Conservation (phyloP, 352 stramenopile genomes). For the Globisporangium parvum region DNA sequence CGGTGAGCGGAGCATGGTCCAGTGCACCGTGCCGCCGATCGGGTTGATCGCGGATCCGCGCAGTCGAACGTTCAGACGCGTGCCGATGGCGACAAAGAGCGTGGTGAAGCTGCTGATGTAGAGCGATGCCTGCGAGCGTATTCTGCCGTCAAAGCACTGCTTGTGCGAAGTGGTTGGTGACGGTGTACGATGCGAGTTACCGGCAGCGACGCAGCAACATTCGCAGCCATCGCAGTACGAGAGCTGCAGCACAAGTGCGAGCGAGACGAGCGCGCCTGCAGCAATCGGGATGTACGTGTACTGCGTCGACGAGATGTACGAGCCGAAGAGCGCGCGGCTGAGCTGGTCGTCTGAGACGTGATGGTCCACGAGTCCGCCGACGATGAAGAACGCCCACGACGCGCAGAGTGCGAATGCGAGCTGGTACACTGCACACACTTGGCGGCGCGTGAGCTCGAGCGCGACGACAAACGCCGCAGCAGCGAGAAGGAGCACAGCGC, state of each 20-base stretch:
- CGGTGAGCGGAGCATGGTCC: constrained; percentile 53
- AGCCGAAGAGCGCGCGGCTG: constrained; percentile 55
- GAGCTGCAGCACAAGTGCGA: constrained; percentile 36
- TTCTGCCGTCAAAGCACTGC: constrained; percentile 39
- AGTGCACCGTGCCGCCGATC: constrained; percentile 70
- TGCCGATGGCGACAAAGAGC: constrained; percentile 54
- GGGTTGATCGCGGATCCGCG: constrained; percentile 72
- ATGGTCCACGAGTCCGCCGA: constrained; percentile 67
- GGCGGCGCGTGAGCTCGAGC: constrained; percentile 64
- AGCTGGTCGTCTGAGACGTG: constrained; percentile 71
- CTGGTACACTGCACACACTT: constrained; percentile 64
- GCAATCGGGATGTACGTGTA: constrained; percentile 61
- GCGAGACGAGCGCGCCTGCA: constrained; percentile 25
- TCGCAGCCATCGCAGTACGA: constrained; percentile 47
- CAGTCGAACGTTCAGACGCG: constrained; percentile 64
- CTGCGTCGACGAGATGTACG: constrained; percentile 45
- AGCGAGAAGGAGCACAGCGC: constrained; percentile 51
- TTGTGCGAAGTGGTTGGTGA: constrained; percentile 14
- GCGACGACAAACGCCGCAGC: constrained; percentile 35
- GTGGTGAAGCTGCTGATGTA: constrained; percentile 37
- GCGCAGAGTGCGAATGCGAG: constrained; percentile 58
- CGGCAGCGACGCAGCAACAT: constrained; percentile 55
- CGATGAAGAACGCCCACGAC: constrained; percentile 46
- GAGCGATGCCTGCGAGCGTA: constrained; percentile 48
- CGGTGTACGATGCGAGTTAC: constrained; percentile 2